Base-by-base conservation (phyloP, 805 yeast species). In the Naumovozyma dairenensis region DNA sequence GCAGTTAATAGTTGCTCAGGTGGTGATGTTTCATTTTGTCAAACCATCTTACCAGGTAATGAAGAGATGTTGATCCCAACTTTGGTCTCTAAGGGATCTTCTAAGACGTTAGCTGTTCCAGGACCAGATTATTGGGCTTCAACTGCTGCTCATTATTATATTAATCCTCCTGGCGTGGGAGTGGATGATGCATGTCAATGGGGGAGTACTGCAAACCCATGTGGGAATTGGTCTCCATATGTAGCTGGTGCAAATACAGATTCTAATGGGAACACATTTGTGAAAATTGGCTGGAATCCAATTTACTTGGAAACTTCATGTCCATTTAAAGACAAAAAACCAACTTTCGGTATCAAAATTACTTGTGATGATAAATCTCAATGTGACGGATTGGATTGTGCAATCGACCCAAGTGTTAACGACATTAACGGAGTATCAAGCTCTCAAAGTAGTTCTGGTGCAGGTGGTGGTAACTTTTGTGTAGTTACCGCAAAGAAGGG, bases 31-130 rank as follows among this genome's bases (percentile, higher is more conserved):
- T 87, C 95, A 6, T 75, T 85, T 59, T 85, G 96, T 58, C 95
- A 86, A 63, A 85, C 95, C 6, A 94, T 86, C 5, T 67, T 86
- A 37, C 96, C 96, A 16, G 96, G 96, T 45, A 82, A 84, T 58
- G 95, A 85, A 63, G 94, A 85, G 46, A 85, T 85, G 95, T 66
- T 84, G 55, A 84, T 86, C 44, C 96, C 96, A 39, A 84, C 93
- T 16, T 79, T 37, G n/a, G 42, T 45, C 3, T 67, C 62, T n/a
- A 59, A 66, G 10, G 69, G 73, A 7, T 48, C 61, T 6, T 40
- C 65, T n/a, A 58, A 64, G 35, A 64, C 69, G 2, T 61, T 85
- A 37, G 94, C 95, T 16, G 95, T 85, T 33, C 95, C 95, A 13
- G 85, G 81, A 16, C 63, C 86, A 2, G 75, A 74, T 36, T 85